Base-by-base conservation (phyloP, 768 basidiomycete genomes). In the Floccularia luteovirens region DNA sequence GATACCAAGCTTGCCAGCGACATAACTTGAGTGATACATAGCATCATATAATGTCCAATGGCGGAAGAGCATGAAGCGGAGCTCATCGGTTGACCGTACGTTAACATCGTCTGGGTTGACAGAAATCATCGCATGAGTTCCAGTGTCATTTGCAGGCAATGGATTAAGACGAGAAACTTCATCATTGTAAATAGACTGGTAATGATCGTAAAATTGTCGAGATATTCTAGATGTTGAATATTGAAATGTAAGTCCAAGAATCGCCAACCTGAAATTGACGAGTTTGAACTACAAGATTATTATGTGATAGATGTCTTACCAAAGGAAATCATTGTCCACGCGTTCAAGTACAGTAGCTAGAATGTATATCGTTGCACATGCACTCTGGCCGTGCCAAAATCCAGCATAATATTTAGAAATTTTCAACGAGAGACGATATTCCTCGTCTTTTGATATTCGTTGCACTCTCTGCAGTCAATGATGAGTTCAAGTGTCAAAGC, bases 1-100 rank as follows among this genome's bases (percentile, higher is more conserved):
- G 41, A 94, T 89, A 2, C 91, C 92, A 43, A 99, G 72, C 59
- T 90, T 91, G 37, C 88, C 84, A 5, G 92, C 93, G 13, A 99
- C 84, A 52, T 98, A 99, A 42, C 87, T 88, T 2, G 92, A 96
- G 59, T 99, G 94, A 52, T 83, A 82, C 96, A 99, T 98, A 8
- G 93, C 82, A 54, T 99, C 96, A 55, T 97, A 98, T 33, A 99
- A 63, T 22, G 86, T 97, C 96, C 96, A 99, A 63, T 98, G 96
- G 42, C 94, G 75, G 56, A 93, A 92, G 39, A 97, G 73, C 63
- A 83, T 92, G 59, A 99, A 98, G 19, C 96, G 75, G 39, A 98
- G 67, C 59, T 99, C 96, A 38, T 93, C 90, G 23, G 79, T 81
- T 28, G 82, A 69, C 27, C 89, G 77, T 47, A 99, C 79, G 22